Base-by-base conservation (phyloP, 805 yeast genomes). In the Brettanomyces nanus region DNA sequence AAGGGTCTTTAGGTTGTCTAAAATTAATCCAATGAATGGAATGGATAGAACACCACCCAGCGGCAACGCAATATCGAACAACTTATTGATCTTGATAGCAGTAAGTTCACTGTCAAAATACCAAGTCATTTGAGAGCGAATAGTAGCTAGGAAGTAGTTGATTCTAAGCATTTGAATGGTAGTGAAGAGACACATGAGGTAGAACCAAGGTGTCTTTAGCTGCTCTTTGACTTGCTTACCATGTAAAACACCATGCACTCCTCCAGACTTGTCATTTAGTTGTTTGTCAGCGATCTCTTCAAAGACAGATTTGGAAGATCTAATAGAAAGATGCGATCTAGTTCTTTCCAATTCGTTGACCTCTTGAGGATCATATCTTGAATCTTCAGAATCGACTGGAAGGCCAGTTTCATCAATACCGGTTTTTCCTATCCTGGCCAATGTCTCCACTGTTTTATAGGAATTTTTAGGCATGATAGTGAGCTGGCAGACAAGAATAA, bases 111-210 rank as follows among this genome's bases (percentile, higher is more conserved):
- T 65, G 10, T 73, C 74, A 38, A 86, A 67, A 43, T 87, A 69
- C 53, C 66, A 90, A 19, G 69, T 70, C 65, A 86, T 94, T 62
- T 89, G 97, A 0, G 95, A 65, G 51, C 77, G 74, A 26, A 89
- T 66, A 2, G 97, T 85, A 6, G 96, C 97, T 38, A 89, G 92
- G 59, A 86, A 90, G 59, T 85, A 90, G 63, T 89, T 89, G 48
- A 89, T 80, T 56, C 97, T 69, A 31, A 90, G 69, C 96, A 89
- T 89, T 58, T 86, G 94, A 40, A 89, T 71, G 3, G 89, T 73
- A 5, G 95, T 83, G 58, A 87, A 85, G 2, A 75, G 53, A 19
- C 85, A 73, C 83, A 86, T 82, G 39, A 87, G 60, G 35, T 69
- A 52, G 56, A 87, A 90, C 92, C 95, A 86, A 3, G 82, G 71